Percentiles rank a stretch among this genome's conserved stretches.
Conservation (phyloP, 306 rosid species). For the Aeschynomene evenia region DNA sequence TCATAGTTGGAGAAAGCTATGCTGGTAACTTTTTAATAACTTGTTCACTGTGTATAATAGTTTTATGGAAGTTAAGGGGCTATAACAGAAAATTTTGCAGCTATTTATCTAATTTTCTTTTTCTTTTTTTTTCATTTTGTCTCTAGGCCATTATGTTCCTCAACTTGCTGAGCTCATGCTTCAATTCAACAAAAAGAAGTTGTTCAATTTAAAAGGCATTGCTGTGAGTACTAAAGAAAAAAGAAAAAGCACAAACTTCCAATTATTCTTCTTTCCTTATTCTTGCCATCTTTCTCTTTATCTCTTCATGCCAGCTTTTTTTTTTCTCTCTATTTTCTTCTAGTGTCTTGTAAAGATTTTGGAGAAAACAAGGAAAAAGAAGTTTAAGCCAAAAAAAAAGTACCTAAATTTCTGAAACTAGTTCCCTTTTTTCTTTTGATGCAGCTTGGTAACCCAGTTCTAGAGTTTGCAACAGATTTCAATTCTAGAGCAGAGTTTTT, state of each 20-base stretch:
- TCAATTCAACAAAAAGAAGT: slow-evolving; percentile 49
- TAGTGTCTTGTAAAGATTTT: not conserved
- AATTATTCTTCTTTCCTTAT: slow-evolving; percentile 35
- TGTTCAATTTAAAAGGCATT: slow-evolving; percentile 67
- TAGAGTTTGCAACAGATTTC: slow-evolving; percentile 46
- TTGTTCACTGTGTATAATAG: not conserved
- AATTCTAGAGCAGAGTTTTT: slow-evolving; percentile 53
- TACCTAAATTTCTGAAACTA: not conserved
- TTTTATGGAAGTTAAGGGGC: not conserved
- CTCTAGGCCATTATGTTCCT: slow-evolving; percentile 77
- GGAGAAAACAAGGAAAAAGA: slow-evolving; percentile 5
- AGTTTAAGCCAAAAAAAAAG: not conserved
- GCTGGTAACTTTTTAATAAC: slow-evolving; percentile 53
- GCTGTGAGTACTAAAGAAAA: slow-evolving; percentile 73
- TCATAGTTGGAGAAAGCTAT: slow-evolving; percentile 73
- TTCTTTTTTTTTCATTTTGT: slow-evolving; percentile 1
- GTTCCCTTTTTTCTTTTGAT: slow-evolving; percentile 11
- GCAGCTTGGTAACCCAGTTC: slow-evolving; percentile 59
- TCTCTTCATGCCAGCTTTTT: slow-evolving; percentile 20
- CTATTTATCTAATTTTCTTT: not conserved
- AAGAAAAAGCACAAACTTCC: slow-evolving; percentile 18
- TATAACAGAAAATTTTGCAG: not conserved
- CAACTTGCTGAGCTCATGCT: slow-evolving; percentile 70
- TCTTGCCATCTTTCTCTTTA: slow-evolving; percentile 11
- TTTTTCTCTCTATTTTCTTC: not conserved